Conservation (phyloP, 2,329 filamentous ascomycete genomes). For the Thielaviopsis punctulata region DNA sequence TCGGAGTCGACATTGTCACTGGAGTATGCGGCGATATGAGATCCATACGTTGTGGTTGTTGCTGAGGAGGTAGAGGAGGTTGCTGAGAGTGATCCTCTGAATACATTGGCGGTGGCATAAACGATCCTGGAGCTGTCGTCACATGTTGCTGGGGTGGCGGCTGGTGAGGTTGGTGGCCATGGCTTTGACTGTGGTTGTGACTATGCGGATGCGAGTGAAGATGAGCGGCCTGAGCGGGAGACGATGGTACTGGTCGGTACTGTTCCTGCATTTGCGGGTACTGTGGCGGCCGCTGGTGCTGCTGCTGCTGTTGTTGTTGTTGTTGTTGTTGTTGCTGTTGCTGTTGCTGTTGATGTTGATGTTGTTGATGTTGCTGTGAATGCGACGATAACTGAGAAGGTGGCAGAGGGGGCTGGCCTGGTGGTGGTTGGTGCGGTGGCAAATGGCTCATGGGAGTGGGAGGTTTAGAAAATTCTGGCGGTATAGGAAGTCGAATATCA, state of each 20-base stretch:
- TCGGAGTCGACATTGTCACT: not conserved
- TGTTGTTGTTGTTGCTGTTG: not conserved
- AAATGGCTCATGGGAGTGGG: not conserved
- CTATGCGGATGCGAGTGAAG: no score
- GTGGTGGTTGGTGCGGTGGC: not conserved
- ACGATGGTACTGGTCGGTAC: constrained; percentile 23
- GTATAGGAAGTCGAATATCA: not conserved
- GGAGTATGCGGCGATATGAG: constrained; percentile 2
- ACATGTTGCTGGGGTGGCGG: constrained; percentile 18
- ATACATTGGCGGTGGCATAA: not conserved
- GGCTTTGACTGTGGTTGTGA: no score
- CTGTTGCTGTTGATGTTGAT: not conserved
- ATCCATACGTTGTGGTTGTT: constrained; percentile 15
- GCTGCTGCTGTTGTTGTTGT: not conserved
- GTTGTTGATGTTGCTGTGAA: not conserved
- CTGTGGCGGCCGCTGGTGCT: not conserved
- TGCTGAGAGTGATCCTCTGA: not conserved
- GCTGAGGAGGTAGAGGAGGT: not conserved
- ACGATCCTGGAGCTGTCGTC: not conserved
- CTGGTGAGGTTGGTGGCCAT: constrained; percentile 24
- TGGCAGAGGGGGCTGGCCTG: no score
- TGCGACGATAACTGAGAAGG: not conserved
- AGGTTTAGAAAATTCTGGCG: not conserved
- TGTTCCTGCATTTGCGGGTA: constrained; percentile 33
- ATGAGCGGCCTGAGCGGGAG: constrained; percentile 5